Conservation (phyloP, 192 early-diverging fungal genomes). For the Podila minutissima region DNA sequence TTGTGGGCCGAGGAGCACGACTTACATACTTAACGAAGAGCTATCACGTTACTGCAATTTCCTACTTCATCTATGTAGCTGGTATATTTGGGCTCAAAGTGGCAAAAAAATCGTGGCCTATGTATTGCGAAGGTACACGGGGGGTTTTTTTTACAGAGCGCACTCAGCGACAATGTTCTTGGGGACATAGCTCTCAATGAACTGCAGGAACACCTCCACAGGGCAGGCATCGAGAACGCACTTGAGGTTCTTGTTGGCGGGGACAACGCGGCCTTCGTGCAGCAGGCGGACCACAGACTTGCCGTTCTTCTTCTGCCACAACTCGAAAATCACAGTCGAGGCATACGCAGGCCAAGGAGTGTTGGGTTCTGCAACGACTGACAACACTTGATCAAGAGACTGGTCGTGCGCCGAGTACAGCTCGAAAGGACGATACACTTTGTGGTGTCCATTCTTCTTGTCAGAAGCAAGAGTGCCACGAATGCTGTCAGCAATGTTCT, state of each 20-base stretch:
- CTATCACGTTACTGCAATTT: too few species aligned
- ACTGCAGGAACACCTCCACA: neutral
- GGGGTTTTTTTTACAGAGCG: neutral
- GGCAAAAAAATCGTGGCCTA: too few species aligned
- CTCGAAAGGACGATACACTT: slow-evolving; percentile 32
- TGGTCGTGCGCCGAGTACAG: slow-evolving; percentile 64
- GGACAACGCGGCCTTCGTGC: slow-evolving; percentile 60
- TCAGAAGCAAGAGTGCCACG: slow-evolving; percentile 8
- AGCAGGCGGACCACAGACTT: slow-evolving; percentile 55
- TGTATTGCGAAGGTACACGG: too few species aligned
- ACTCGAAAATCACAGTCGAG: slow-evolving; percentile 59
- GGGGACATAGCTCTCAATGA: slow-evolving; percentile 12
- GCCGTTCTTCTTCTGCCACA: slow-evolving; percentile 55
- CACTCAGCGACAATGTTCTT: neutral
- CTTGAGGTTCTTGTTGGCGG: slow-evolving; percentile 2
- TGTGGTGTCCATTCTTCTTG: neutral
- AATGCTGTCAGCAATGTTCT: slow-evolving; percentile 2
- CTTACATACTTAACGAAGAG: too few species aligned
- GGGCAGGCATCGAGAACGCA: slow-evolving; percentile 4
- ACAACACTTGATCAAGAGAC: slow-evolving; percentile 56
- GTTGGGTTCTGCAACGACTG: slow-evolving; percentile 44
- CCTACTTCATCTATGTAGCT: too few species aligned
- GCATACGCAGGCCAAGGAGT: slow-evolving; percentile 66
- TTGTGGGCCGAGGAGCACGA: too few species aligned
- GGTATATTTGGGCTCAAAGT: too few species aligned